phyloP scores from a whole-genome alignment of 2,329 filamentous ascomycete species.

The Monosporascus sp. region DNA sequence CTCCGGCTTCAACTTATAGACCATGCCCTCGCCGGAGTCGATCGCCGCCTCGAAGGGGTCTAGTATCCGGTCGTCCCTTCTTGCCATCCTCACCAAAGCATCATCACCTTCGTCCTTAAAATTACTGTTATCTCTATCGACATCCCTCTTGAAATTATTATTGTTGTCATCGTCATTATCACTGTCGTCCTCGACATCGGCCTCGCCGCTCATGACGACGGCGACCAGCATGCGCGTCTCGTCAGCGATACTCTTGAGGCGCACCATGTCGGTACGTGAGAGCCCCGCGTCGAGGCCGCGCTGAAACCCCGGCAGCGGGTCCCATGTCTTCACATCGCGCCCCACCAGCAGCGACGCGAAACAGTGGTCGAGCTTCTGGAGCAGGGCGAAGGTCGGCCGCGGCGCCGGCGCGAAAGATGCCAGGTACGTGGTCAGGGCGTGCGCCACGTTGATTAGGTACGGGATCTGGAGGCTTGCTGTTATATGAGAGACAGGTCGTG shows the following conservation, averaged over 20 bases:
- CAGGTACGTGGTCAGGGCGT: slow-evolving; percentile 67
- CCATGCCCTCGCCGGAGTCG: neutral
- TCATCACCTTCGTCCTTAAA: no score
- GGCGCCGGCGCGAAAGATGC: slow-evolving; percentile 66
- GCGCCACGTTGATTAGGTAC: slow-evolving; percentile 74
- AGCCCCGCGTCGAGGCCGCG: slow-evolving; percentile 58
- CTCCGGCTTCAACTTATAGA: neutral
- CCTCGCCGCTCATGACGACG: slow-evolving; percentile 57
- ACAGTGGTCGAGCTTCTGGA: slow-evolving; percentile 77
- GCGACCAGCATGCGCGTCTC: slow-evolving; percentile 67
- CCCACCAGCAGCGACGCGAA: slow-evolving; percentile 73
- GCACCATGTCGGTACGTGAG: slow-evolving; percentile 79
- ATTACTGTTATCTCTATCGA: no score
- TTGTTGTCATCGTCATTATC: slow-evolving; percentile 36
- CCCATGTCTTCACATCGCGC: slow-evolving; percentile 59
- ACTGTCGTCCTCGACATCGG: slow-evolving; percentile 39
- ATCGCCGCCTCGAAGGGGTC: neutral
- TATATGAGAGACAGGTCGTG: neutral
- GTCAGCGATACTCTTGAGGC: slow-evolving; percentile 77
- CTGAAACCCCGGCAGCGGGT: slow-evolving; percentile 66
- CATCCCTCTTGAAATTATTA: slow-evolving; percentile 4
- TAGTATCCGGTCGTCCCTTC: neutral
- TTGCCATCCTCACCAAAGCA: no score
- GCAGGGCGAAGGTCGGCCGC: slow-evolving; percentile 61
- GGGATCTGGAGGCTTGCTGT: slow-evolving; percentile 75